These are phyloP conservation scores for Kokia cookei DNA, from an alignment of 441 rosid genomes.

Conservation along the genomic window DNA sequence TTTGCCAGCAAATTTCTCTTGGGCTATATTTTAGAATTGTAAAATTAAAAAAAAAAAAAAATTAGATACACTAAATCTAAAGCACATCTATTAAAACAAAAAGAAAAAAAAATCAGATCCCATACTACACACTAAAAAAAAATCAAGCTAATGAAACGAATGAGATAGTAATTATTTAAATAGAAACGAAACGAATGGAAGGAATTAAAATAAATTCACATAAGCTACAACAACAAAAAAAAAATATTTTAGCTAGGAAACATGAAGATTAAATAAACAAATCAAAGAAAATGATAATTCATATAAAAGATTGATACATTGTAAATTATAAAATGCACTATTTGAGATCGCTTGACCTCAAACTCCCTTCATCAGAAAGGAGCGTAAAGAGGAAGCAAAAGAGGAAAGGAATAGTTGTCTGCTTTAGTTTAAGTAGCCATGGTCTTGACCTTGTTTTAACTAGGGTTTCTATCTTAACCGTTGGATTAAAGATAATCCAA, in stretches of 20 bases:
- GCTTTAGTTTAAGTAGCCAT: conserved; percentile 3
- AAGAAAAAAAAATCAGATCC: background rate
- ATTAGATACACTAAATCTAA: background rate
- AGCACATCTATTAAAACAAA: background rate
- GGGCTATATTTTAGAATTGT: background rate
- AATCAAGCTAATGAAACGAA: background rate
- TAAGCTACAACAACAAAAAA: background rate
- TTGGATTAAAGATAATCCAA: background rate
- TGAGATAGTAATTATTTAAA: background rate
- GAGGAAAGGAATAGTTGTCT: background rate
- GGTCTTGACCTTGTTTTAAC: background rate
- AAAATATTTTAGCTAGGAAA: background rate
- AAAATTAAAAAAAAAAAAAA: background rate
- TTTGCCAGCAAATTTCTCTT: too few species aligned
- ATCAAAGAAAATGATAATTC: background rate
- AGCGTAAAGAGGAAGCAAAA: background rate
- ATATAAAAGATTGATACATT: background rate
- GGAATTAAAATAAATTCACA: background rate
- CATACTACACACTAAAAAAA: background rate
- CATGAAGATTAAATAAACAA: background rate
- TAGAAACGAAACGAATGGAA: background rate
- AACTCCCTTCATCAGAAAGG: background rate
- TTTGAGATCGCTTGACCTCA: background rate
- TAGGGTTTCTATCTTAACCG: conserved; percentile 5
- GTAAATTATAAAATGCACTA: background rate